Conservation (phyloP, 495 filamentous ascomycete species). For the Lophiotrema nucula region DNA sequence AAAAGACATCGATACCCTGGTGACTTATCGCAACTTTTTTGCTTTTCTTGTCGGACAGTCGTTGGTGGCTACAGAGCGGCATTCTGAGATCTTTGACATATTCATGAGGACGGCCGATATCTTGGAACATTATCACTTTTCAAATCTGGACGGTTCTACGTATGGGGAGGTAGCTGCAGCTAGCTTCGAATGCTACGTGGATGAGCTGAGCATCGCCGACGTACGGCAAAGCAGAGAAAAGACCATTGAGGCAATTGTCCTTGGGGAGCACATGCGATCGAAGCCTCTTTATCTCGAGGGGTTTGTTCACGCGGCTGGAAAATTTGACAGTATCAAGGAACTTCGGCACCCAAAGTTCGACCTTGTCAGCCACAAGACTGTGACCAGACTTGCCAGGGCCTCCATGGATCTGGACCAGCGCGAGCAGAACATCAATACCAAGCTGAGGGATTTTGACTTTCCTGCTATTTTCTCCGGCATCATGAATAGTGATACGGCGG, state of each 20-base stretch:
- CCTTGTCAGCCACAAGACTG: slow-evolving; percentile 67
- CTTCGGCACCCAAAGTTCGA: slow-evolving; percentile 66
- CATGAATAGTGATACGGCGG: slow-evolving; percentile 71
- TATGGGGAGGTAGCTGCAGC: slow-evolving; percentile 76
- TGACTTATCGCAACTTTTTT: slow-evolving; percentile 85
- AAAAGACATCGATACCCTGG: slow-evolving; percentile 64
- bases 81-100: slow-evolving; percentile 68
- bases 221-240: slow-evolving; percentile 81
- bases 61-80: slow-evolving; percentile 70
- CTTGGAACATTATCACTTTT: slow-evolving; percentile 73
- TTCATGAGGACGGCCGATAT: slow-evolving; percentile 69
- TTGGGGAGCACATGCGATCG: slow-evolving; percentile 83
- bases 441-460: slow-evolving; percentile 83
- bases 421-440: slow-evolving; percentile 61
- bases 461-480: slow-evolving; percentile 86
- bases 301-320: slow-evolving; percentile 90
- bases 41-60: slow-evolving; percentile 80
- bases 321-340: slow-evolving; percentile 70
- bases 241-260: slow-evolving; percentile 81
- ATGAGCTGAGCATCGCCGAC: slow-evolving; percentile 74
- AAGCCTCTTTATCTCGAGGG: slow-evolving; percentile 83
- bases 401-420: slow-evolving; percentile 74
- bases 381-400: slow-evolving; percentile 75
- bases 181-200: slow-evolving; percentile 73
- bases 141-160: slow-evolving; percentile 74